Conservation (phyloP, 495 filamentous ascomycete species). For the Pyronema domesticum region DNA sequence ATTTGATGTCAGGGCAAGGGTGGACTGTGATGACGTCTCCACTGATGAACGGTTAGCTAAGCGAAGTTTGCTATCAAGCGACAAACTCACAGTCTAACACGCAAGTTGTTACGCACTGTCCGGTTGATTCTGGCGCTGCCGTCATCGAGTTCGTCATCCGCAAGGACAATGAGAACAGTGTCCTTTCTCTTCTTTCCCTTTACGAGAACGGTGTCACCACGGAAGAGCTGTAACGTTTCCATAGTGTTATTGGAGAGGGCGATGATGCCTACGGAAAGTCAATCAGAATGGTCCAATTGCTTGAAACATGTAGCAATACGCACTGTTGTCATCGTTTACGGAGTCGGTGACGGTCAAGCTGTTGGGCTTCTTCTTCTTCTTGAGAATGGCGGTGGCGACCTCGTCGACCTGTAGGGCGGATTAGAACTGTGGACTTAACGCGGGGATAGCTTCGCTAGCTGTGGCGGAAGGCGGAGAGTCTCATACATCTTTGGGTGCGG, state of each 20-base stretch:
- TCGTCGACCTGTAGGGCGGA: constrained; percentile 52
- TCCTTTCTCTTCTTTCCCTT: constrained; percentile 99
- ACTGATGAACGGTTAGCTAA: constrained; percentile 26
- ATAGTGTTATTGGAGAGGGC: constrained; percentile 97
- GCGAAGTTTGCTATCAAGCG: background rate
- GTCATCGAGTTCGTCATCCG: constrained; percentile 95
- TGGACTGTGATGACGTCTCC: constrained; percentile 94
- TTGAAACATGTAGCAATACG: constrained; percentile 2
- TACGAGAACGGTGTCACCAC: constrained; percentile 91
- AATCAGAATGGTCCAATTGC: background rate
- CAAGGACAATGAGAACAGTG: constrained; percentile 89
- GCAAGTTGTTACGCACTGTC: constrained; percentile 91
- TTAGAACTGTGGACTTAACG: constrained; percentile 18
- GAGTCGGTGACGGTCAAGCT: constrained; percentile 96
- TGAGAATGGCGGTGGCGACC: constrained; percentile 90
- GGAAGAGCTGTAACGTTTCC: constrained; percentile 94
- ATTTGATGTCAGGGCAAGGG: constrained; percentile 99
- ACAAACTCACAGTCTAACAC: constrained; percentile 52
- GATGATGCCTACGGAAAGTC: constrained; percentile 41
- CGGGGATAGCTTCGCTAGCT: constrained; percentile 2
- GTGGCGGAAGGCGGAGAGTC: background rate
- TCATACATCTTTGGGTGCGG: constrained; percentile 67
- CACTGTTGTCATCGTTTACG: constrained; percentile 94
- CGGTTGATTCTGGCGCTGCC: constrained; percentile 93
- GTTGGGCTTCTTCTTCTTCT: constrained; percentile 99